Evolutionary conservation across 2,329 filamentous ascomycete species (phyloP).

Genomic region (Xylaria multiplex): DNA sequence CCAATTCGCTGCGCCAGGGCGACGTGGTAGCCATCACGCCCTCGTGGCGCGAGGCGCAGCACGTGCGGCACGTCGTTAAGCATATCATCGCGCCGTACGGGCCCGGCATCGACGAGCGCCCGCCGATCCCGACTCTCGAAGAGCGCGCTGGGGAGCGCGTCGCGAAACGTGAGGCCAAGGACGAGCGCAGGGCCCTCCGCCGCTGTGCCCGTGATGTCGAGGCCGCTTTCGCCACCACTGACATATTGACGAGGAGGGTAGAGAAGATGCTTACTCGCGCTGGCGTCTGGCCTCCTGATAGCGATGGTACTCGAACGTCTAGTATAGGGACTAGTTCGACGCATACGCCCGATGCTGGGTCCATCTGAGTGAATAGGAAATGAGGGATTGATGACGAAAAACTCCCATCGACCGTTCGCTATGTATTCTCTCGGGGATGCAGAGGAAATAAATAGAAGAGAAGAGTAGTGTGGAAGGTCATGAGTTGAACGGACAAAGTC

Average conservation of each 20-base stretch:
- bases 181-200: constrained; percentile 34
- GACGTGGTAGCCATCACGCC: constrained; percentile 78
- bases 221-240: background rate
- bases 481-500: background rate
- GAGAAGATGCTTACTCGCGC: background rate
- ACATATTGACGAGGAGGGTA: background rate
- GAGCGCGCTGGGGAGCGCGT: constrained; percentile 67
- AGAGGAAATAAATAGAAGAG: background rate
- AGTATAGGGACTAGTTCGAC: no score
- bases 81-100: constrained; percentile 77
- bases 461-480: background rate
- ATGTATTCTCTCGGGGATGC: background rate
- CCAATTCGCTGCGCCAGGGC: constrained; percentile 75
- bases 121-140: constrained; percentile 71
- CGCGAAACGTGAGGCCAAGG: constrained; percentile 38
- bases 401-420: background rate
- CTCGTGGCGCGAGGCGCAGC: constrained; percentile 71
- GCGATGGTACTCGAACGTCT: background rate
- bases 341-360: background rate
- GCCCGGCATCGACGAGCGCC: constrained; percentile 69
- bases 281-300: background rate
- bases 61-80: constrained; percentile 78
- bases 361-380: background rate
- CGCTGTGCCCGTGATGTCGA: constrained; percentile 11
- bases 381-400: background rate